Evolutionary conservation across 164 flowering plant genomes (phyloP).

Genomic region (Aristolochia fimbriata): DNA sequence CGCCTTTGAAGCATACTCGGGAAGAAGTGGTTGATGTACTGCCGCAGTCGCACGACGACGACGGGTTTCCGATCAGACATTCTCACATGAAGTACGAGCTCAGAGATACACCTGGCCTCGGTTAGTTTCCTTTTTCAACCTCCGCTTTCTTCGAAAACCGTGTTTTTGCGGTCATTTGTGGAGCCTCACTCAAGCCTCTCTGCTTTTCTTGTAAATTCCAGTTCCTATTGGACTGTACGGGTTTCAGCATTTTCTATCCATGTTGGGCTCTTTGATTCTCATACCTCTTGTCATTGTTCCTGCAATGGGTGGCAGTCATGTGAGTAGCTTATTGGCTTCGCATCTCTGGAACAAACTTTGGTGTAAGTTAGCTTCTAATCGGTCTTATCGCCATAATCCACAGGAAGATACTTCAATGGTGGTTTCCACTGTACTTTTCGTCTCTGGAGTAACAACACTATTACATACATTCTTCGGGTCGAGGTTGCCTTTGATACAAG

Average conservation of each 20-base stretch:
- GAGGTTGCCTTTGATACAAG: slow-evolving; percentile 90
- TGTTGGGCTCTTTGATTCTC: slow-evolving; percentile 83
- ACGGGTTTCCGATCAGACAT: slow-evolving; percentile 44
- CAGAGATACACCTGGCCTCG: slow-evolving; percentile 90
- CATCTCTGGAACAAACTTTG: neutral
- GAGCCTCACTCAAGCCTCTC: neutral
- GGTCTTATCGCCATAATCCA: slow-evolving; percentile 30
- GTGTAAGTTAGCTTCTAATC: neutral
- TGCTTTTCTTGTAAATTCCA: slow-evolving; percentile 21
- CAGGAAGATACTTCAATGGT: slow-evolving; percentile 89
- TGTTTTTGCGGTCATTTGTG: neutral
- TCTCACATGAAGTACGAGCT: slow-evolving; percentile 91
- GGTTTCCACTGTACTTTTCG: slow-evolving; percentile 83
- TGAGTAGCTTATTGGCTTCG: slow-evolving; percentile 23
- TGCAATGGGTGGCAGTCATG: slow-evolving; percentile 91
- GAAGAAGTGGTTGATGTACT: slow-evolving; percentile 43
- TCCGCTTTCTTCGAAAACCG: neutral
- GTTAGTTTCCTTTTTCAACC: slow-evolving; percentile 28
- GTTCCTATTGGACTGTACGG: slow-evolving; percentile 94
- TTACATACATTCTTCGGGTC: slow-evolving; percentile 82
- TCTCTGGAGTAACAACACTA: slow-evolving; percentile 86
- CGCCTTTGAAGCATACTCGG: slow-evolving; percentile 11
- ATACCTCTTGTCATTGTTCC: slow-evolving; percentile 95
- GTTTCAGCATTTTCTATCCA: slow-evolving; percentile 82
- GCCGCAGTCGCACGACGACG: slow-evolving; percentile 55